Evolutionary conservation across 176 grass and related monocot species (phyloP).

Genomic region (Ensete glaucum): DNA sequence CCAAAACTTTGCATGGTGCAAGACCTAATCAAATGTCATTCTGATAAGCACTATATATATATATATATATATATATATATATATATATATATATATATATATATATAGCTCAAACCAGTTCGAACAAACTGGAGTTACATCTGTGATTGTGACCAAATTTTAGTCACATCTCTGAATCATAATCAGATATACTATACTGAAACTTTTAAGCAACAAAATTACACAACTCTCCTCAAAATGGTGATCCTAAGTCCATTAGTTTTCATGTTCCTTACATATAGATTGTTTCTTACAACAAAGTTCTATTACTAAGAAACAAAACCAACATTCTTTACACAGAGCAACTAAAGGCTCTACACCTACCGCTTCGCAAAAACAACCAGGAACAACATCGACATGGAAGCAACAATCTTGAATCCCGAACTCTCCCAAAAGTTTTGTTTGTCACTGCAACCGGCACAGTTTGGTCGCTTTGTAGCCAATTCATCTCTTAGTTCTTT

Average conservation of each 20-base stretch:
- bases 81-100: too few relatives aligned
- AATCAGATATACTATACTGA: too few relatives aligned
- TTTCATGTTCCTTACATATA: too few relatives aligned
- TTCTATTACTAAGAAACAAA: not conserved
- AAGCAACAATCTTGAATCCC: conserved; percentile 76
- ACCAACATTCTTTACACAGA: not conserved
- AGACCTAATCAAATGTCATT: too few relatives aligned
- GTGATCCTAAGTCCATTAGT: not conserved
- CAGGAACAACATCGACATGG: conserved; percentile 64
- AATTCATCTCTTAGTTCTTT: conserved; percentile 86
- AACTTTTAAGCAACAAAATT: too few relatives aligned
- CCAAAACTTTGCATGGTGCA: too few relatives aligned
- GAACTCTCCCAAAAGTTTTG: conserved; percentile 74
- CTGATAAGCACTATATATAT: too few relatives aligned
- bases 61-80: too few relatives aligned
- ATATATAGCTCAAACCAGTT: too few relatives aligned
- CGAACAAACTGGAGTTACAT: too few relatives aligned
- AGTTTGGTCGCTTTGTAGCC: conserved; percentile 29
- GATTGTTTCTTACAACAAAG: not conserved
- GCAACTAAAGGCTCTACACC: not conserved
- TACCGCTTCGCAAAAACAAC: conserved; percentile 60
- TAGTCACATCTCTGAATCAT: too few relatives aligned
- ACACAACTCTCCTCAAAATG: not conserved
- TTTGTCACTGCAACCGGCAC: conserved; percentile 8
- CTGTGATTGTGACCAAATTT: too few relatives aligned